These are phyloP conservation scores for Cladochytrium replicatum DNA, from an alignment of 192 early-diverging fungal species.

Conservation along the genomic window DNA sequence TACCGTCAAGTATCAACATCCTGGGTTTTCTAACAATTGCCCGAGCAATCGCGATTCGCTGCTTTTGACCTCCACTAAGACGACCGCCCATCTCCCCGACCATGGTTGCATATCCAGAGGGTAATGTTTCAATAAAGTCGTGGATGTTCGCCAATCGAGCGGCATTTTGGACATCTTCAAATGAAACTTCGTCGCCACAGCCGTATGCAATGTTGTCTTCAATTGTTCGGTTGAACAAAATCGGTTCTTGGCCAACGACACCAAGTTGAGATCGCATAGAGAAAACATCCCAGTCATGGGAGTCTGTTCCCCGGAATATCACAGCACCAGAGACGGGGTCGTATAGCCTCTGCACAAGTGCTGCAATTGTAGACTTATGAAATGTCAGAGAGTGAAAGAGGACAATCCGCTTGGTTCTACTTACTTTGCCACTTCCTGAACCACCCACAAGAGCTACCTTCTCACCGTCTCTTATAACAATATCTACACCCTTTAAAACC, in stretches of 20 bases:
- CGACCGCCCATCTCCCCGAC: slow-evolving; percentile 71
- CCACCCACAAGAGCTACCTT: slow-evolving; percentile 79
- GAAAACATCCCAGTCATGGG: slow-evolving; percentile 52
- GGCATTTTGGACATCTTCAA: slow-evolving; percentile 54
- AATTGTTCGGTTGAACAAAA: slow-evolving; percentile 79
- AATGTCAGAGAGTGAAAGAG: no score
- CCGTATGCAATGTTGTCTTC: slow-evolving; percentile 78
- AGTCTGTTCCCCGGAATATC: slow-evolving; percentile 44
- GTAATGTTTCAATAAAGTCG: slow-evolving; percentile 48
- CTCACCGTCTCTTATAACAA: slow-evolving; percentile 53
- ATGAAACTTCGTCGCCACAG: slow-evolving; percentile 29
- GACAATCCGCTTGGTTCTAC: slow-evolving; percentile 31
- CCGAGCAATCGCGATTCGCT: slow-evolving; percentile 33
- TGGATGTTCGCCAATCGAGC: slow-evolving; percentile 66
- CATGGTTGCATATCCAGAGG: slow-evolving; percentile 56
- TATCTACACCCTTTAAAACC: slow-evolving; percentile 41
- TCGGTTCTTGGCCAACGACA: slow-evolving; percentile 89
- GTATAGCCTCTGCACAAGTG: slow-evolving; percentile 76
- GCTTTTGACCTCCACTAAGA: slow-evolving; percentile 7
- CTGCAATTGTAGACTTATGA: slow-evolving; percentile 75
- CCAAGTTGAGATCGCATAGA: slow-evolving; percentile 65
- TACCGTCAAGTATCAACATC: slow-evolving; percentile 61
- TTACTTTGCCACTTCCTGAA: slow-evolving; percentile 75
- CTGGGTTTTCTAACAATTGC: slow-evolving; percentile 47
- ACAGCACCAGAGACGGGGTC: slow-evolving; percentile 55